These are phyloP conservation scores for Tricholoma matsutake DNA, from an alignment of 768 basidiomycete species.

Conservation along the genomic window DNA sequence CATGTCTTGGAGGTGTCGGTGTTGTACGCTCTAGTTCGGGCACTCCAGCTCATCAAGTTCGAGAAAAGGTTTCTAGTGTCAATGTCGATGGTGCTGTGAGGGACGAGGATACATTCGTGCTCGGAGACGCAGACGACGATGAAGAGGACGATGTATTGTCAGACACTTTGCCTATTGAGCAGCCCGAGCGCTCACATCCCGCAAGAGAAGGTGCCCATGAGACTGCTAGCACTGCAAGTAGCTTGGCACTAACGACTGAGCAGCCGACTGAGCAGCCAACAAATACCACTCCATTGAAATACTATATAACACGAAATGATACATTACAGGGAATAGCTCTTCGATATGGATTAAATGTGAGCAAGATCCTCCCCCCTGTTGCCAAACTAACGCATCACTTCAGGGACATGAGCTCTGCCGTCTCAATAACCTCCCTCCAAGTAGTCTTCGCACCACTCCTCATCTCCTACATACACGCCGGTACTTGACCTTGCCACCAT, in stretches of 20 bases:
- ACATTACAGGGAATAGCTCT: conserved; percentile 66
- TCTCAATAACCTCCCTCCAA: conserved; percentile 63
- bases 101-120: conserved; percentile 61
- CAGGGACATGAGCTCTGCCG: conserved; percentile 61
- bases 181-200: not conserved
- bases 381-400: not conserved
- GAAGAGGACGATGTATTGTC: conserved; percentile 27
- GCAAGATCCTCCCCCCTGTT: conserved; percentile 22
- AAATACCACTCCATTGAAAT: conserved; percentile 31
- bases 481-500: conserved; percentile 51
- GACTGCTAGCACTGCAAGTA: not conserved
- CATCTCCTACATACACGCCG: conserved; percentile 71
- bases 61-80: conserved; percentile 2
- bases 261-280: not conserved
- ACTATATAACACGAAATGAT: conserved; percentile 54
- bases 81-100: conserved; percentile 54
- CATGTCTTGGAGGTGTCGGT: conserved; percentile 58
- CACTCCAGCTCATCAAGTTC: conserved; percentile 3
- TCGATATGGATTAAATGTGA: conserved; percentile 57
- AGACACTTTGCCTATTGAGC: too few species aligned
- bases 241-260: not conserved
- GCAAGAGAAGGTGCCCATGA: not conserved
- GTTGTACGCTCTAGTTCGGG: conserved; percentile 25
- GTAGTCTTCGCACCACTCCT: conserved; percentile 65
- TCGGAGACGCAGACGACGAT: conserved; percentile 64